Conservation (phyloP, 2,329 filamentous ascomycete genomes). For the Colletotrichum orchidophilum region DNA sequence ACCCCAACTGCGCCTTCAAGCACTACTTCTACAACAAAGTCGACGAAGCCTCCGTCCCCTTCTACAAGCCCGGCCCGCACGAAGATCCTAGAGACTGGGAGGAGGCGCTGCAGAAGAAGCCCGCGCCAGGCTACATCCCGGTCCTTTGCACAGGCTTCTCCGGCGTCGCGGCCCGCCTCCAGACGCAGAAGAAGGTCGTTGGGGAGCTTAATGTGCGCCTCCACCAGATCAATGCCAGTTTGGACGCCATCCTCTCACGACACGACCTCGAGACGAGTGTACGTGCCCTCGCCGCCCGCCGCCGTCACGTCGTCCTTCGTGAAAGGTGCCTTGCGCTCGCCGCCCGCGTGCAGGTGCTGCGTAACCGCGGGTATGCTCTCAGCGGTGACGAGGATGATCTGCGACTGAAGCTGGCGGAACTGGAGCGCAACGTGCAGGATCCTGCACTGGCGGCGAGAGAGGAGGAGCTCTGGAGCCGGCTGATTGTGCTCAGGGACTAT, state of each 20-base stretch:
- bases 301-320: constrained; percentile 77
- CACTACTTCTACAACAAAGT: constrained; percentile 91
- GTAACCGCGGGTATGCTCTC: constrained; percentile 83
- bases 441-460: constrained; percentile 79
- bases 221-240: constrained; percentile 81
- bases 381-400: constrained; percentile 83
- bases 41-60: constrained; percentile 77
- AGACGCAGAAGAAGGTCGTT: constrained; percentile 76
- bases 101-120: constrained; percentile 82
- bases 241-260: constrained; percentile 76
- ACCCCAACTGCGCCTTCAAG: constrained; percentile 78
- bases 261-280: constrained; percentile 83
- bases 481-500: constrained; percentile 79
- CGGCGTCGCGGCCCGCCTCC: constrained; percentile 75
- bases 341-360: constrained; percentile 81
- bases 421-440: constrained; percentile 78
- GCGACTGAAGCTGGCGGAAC: constrained; percentile 72
- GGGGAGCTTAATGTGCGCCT: constrained; percentile 75
- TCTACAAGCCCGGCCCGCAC: constrained; percentile 74
- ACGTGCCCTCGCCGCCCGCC: constrained; percentile 75
- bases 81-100: constrained; percentile 87
- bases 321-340: constrained; percentile 79
- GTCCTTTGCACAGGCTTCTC: constrained; percentile 79
- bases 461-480: constrained; percentile 86
- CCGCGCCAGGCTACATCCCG: constrained; percentile 78